A percentile compares a stretch with the other conserved stretches of the same genome.
These are phyloP conservation scores for Amanita fuliginea DNA, from an alignment of 768 basidiomycete species.

Conservation along the genomic window DNA sequence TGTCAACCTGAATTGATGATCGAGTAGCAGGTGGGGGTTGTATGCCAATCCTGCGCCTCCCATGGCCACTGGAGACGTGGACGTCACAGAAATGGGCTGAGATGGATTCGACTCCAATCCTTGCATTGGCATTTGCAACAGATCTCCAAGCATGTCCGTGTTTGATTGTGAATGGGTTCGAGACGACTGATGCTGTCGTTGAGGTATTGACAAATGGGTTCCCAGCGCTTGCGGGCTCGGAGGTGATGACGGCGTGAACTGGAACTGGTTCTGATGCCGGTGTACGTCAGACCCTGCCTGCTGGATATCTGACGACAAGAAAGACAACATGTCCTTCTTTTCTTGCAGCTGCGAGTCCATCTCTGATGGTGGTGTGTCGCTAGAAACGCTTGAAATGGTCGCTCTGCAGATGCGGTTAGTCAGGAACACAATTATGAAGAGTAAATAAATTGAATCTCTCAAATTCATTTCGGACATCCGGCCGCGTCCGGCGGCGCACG, in stretches of 20 bases:
- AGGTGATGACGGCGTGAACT: background rate
- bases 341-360: constrained; percentile 8
- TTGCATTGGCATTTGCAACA: constrained; percentile 30
- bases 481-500: background rate
- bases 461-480: background rate
- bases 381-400: background rate
- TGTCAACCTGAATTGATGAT: constrained; percentile 70
- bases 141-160: constrained; percentile 40
- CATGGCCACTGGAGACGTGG: background rate
- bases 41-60: constrained; percentile 8
- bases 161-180: constrained; percentile 11
- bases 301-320: background rate
- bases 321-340: constrained; percentile 7
- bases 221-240: background rate
- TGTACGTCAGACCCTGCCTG: background rate
- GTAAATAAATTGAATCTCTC: background rate
- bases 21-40: constrained; percentile 44
- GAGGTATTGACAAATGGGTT: background rate
- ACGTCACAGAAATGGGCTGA: background rate
- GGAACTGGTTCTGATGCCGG: constrained; percentile 1
- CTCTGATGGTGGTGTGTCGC: background rate
- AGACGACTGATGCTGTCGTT: background rate
- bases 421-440: background rate
- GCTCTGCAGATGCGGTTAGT: background rate
- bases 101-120: constrained; percentile 22